These are phyloP conservation scores for Fusarium sp. DNA, from an alignment of 2,329 filamentous ascomycete species.

Conservation along the genomic window DNA sequence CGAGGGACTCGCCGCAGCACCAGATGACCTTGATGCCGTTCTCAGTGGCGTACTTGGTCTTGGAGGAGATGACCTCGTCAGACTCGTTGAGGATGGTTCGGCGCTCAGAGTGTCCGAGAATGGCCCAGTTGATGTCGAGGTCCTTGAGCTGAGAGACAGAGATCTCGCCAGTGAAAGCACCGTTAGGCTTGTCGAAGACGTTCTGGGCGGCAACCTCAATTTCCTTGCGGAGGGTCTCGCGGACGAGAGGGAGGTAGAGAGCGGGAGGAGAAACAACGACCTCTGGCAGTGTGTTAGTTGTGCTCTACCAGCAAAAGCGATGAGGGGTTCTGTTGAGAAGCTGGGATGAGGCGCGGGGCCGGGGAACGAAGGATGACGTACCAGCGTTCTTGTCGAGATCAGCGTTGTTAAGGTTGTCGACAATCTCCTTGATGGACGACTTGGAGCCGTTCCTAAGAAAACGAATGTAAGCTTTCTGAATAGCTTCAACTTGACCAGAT, in stretches of 20 bases:
- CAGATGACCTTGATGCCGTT: constrained; percentile 92
- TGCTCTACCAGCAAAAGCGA: background rate
- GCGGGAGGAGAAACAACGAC: constrained; percentile 93
- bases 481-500: constrained; percentile 11
- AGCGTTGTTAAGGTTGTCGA: constrained; percentile 88
- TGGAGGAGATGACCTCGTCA: constrained; percentile 87
- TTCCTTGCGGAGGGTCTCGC: constrained; percentile 79
- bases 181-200: constrained; percentile 96
- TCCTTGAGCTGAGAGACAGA: constrained; percentile 92
- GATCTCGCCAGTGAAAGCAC: constrained; percentile 97
- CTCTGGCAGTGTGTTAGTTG: constrained; percentile 67
- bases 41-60: constrained; percentile 93
- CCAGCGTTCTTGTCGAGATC: constrained; percentile 81
- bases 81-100: constrained; percentile 89
- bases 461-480: constrained; percentile 31
- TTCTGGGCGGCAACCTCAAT: constrained; percentile 95
- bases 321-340: constrained; percentile 30
- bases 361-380: constrained; percentile 58
- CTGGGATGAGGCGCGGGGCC: constrained; percentile 21
- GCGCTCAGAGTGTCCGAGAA: constrained; percentile 96
- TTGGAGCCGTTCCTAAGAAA: constrained; percentile 87
- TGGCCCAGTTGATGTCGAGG: constrained; percentile 86
- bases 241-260: constrained; percentile 90
- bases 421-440: constrained; percentile 90
- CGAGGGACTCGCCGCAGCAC: constrained; percentile 95